Evolutionary conservation across 352 stramenopile species (phyloP), one percentile per base, ranked within the genome.

Genomic region (Globisporangium nunn): DNA sequence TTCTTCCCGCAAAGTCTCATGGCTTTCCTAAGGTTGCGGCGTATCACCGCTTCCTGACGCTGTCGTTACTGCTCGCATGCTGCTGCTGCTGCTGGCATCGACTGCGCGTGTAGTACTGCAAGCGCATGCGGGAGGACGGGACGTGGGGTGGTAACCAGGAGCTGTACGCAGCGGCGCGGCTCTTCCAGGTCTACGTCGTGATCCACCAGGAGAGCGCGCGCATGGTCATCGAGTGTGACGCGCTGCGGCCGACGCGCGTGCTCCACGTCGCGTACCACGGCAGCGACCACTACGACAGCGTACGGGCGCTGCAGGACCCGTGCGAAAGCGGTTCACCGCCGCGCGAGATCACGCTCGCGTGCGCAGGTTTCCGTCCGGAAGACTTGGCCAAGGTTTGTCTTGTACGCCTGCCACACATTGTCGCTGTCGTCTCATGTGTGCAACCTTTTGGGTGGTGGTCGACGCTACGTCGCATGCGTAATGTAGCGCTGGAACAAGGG

Each of bases 121-220:
- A 68, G 41, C 70, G 81, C 1, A 94, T 94, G 81, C 74, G 74
- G 8, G 76, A 90, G 28, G 76, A 94, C 37, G 78, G 81, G 43
- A 87, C 75, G 50, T 93, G 84, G 84, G 84, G 84, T 37, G 84
- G 84, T 23, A 94, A 94, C 53, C 75, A 90, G 60, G 81, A 94
- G 63, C 61, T 92, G 10, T 91, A 88, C 39, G 84, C 80, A 17
- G 78, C 78, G 1, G 77, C 84, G 44, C 69, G 75, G 33, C 65
- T 87, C 33, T 93, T 90, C 56, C 73, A 81, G 33, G 70, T 86
- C 11, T 86, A 90, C 62, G 72, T 93, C 41, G 70, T 94, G 17
- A 73, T 94, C 45, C 81, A 94, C 51, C 77, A 89, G 56, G 77
- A 88, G 58, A 70, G 56, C 46, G 67, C 64, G 40, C 71, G 79